Conservation (phyloP, 768 basidiomycete species). For the Omphalotus guepiniiformis region DNA sequence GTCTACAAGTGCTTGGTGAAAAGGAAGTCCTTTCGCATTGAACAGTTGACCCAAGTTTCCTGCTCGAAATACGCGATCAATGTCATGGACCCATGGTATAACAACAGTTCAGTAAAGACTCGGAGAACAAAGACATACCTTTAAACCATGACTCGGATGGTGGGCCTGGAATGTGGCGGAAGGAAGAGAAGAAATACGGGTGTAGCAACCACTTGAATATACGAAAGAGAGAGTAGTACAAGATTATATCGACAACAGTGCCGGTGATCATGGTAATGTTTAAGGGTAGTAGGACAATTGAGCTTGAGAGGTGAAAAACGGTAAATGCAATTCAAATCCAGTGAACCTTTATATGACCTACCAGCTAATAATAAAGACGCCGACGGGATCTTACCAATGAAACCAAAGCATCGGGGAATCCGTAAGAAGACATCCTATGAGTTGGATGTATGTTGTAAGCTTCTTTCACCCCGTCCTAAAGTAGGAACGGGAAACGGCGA, state of each 20-base stretch:
- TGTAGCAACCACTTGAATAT: slow-evolving; percentile 7
- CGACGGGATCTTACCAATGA: too few relatives aligned
- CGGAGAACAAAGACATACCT: slow-evolving; percentile 17
- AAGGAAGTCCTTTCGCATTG: slow-evolving; percentile 37
- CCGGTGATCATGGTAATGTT: too few relatives aligned
- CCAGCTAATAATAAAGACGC: too few relatives aligned
- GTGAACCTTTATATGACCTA: too few relatives aligned
- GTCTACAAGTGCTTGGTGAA: slow-evolving; percentile 34
- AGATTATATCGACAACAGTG: not conserved
- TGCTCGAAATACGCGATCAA: slow-evolving; percentile 11
- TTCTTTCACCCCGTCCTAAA: too few relatives aligned
- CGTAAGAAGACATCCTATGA: too few relatives aligned
- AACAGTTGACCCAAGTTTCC: slow-evolving; percentile 42
- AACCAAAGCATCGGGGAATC: too few relatives aligned
- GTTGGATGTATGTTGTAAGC: too few relatives aligned
- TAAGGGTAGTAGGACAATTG: too few relatives aligned
- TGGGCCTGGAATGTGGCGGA: slow-evolving; percentile 30
- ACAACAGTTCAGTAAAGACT: not conserved
- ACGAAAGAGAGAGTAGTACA: slow-evolving; percentile 2
- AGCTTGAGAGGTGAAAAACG: too few relatives aligned
- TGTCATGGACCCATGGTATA: not conserved
- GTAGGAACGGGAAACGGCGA: too few relatives aligned
- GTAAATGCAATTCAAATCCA: too few relatives aligned
- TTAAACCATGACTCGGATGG: slow-evolving; percentile 29
- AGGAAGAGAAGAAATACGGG: slow-evolving; percentile 13